A percentile compares a stretch with the other conserved stretches of the same genome.
Evolutionary conservation across 306 rosid species (phyloP).

Genomic region (Rosa rugosa): DNA sequence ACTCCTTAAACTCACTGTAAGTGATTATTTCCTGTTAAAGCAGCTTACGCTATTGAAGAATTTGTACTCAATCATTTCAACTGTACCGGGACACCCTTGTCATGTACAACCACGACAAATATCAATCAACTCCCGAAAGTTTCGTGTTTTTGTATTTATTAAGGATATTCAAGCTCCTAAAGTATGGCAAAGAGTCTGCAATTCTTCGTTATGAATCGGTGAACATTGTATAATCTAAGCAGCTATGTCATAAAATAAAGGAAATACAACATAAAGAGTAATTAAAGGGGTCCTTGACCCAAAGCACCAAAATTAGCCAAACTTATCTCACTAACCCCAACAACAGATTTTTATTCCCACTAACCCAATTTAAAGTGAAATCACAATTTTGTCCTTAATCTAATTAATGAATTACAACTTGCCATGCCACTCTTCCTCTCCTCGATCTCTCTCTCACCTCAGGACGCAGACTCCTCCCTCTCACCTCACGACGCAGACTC

Average conservation of each 20-base stretch:
- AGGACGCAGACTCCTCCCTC: too few relatives aligned
- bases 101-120: neutral
- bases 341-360: too few relatives aligned
- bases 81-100: neutral
- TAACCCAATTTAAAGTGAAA: too few relatives aligned
- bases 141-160: neutral
- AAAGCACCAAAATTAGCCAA: too few relatives aligned
- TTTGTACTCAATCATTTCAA: neutral
- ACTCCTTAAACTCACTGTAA: neutral
- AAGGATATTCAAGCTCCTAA: neutral
- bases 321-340: too few relatives aligned
- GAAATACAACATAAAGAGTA: neutral
- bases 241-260: neutral
- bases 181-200: neutral
- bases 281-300: too few relatives aligned
- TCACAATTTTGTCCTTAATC: too few relatives aligned
- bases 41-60: neutral
- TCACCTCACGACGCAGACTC: too few relatives aligned
- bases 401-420: too few relatives aligned
- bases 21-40: neutral
- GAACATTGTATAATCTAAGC: neutral
- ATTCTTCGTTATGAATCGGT: neutral
- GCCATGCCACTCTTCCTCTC: too few relatives aligned
- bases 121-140: neutral
- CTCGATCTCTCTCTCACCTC: too few relatives aligned